Conservation (phyloP, 768 basidiomycete genomes). For the Coprinopsis cinerea region DNA sequence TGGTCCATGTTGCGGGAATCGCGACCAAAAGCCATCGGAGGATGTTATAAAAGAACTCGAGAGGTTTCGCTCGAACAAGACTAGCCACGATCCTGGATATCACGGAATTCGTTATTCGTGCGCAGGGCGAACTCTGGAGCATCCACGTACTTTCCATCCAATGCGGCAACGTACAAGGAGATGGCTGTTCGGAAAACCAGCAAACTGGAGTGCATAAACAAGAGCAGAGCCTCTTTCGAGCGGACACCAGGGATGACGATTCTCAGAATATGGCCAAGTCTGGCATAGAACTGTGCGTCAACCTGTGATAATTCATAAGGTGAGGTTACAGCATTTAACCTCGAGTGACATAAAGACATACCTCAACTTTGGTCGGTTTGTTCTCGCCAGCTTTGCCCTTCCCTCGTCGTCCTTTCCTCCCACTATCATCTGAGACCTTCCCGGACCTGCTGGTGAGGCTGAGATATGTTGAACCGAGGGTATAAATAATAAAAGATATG, state of each 20-base stretch:
- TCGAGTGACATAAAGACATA: conserved; percentile 27
- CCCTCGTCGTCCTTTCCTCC: conserved; percentile 27
- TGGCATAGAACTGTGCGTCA: conserved; percentile 87
- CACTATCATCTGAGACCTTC: conserved; percentile 17
- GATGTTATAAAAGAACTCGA: conserved; percentile 79
- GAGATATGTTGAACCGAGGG: conserved; percentile 56
- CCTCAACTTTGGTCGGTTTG: conserved; percentile 61
- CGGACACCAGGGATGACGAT: conserved; percentile 85
- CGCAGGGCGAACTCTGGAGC: not conserved
- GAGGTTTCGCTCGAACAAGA: conserved; percentile 79
- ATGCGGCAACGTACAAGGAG: conserved; percentile 87
- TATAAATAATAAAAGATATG: conserved; percentile 63
- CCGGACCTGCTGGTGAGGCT: conserved; percentile 43
- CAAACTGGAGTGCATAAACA: conserved; percentile 84
- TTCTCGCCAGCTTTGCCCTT: conserved; percentile 23
- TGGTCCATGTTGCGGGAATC: conserved; percentile 89
- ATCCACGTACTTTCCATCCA: conserved; percentile 77
- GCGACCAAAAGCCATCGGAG: conserved; percentile 87
- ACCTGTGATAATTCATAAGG: conserved; percentile 40
- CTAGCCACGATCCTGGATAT: conserved; percentile 81
- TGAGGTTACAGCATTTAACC: not conserved
- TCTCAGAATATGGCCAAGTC: conserved; percentile 67
- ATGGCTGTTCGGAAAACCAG: conserved; percentile 87
- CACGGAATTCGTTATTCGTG: not conserved
- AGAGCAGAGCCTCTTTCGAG: conserved; percentile 82